A percentile compares a stretch with the other conserved stretches of the same genome.
Evolutionary conservation across 2,329 filamentous ascomycete species (phyloP).

Genomic region (Mycogone perniciosa): DNA sequence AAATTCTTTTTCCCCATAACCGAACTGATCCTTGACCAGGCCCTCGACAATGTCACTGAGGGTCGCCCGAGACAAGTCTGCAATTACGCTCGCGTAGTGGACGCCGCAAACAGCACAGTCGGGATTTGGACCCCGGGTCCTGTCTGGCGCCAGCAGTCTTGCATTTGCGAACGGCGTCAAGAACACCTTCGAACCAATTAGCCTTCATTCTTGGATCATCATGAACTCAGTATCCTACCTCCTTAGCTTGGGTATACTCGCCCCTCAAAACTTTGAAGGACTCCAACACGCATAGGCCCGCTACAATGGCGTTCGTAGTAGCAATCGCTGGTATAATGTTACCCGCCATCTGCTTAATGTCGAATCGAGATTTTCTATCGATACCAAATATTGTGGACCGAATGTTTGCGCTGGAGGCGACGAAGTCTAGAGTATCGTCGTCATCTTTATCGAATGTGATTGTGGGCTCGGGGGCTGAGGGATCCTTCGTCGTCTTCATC

Average conservation of each 20-base stretch:
- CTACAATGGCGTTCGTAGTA: slow-evolving; percentile 95
- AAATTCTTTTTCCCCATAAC: slow-evolving; percentile 73
- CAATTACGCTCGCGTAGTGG: slow-evolving; percentile 58
- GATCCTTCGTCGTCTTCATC: slow-evolving; percentile 45
- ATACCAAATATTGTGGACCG: slow-evolving; percentile 87
- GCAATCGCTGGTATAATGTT: slow-evolving; percentile 99
- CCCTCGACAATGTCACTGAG: slow-evolving; percentile 72
- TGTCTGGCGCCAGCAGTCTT: slow-evolving; percentile 53
- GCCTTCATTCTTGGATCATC: neutral
- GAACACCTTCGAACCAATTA: slow-evolving; percentile 53
- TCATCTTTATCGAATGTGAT: slow-evolving; percentile 97
- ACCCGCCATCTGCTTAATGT: slow-evolving; percentile 98
- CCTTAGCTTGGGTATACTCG: slow-evolving; percentile 65
- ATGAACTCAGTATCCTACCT: slow-evolving; percentile 42
- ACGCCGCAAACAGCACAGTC: slow-evolving; percentile 79
- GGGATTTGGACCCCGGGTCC: slow-evolving; percentile 61
- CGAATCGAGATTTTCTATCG: slow-evolving; percentile 81
- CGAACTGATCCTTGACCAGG: slow-evolving; percentile 62
- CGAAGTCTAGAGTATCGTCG: slow-evolving; percentile 89
- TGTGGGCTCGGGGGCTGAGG: slow-evolving; percentile 51
- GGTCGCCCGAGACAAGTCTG: slow-evolving; percentile 66
- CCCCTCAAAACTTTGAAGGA: slow-evolving; percentile 82
- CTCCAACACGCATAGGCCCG: slow-evolving; percentile 84
- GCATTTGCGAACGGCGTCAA: slow-evolving; percentile 61
- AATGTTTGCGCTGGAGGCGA: slow-evolving; percentile 83